Evolutionary conservation across 2,329 filamentous ascomycete species (phyloP), one percentile per base, ranked within the genome.

Genomic region (Trichoderma sp.): DNA sequence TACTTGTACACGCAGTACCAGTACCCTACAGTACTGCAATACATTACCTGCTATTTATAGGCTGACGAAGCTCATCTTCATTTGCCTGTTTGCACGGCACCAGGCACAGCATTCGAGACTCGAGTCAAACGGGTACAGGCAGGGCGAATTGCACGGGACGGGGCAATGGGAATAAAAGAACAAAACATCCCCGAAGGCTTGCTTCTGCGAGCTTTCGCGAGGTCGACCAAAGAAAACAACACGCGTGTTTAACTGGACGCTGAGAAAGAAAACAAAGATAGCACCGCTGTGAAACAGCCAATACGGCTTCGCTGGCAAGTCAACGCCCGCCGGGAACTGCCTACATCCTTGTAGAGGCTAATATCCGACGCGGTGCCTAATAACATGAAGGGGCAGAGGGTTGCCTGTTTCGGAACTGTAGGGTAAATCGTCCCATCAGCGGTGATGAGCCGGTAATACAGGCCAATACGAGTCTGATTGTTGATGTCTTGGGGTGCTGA

Each of bases 281-380:
- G 37, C 34, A 56, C 37, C 27, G 52, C 52, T 48, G 63, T 65
- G 63, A 65, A 65, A 65, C 63, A 65, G 22, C n/a, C 52, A 45
- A 19, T n/a, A 22, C 22, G 32, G 60, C 48, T 48, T 56, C 29
- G 19, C 52, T 57, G 52, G 63, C 52, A 35, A 48, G 15, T 10
- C 42, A 48, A 48, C 22, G 22, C 42, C 42, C 22, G 63, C 63
- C 63, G 37, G 54, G 45, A 34, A 29, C 37, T 65, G 42, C 45
- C 59, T 27, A 34, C 45, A 63, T 53, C 63, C 63, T 56, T 45
- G 63, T 25, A 42, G 17, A 39, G 17, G 52, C 52, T 57, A 65
- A 64, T 56, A 64, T 64, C 59, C 59, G 59, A 52, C 59, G 32
- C 58, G 13, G 58, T 35, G 29, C 42, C 58, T 60, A 37, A 63